Percentiles rank a stretch among this genome's conserved stretches.
Evolutionary conservation across 306 rosid species (phyloP).

Genomic region (Quercus cerris): DNA sequence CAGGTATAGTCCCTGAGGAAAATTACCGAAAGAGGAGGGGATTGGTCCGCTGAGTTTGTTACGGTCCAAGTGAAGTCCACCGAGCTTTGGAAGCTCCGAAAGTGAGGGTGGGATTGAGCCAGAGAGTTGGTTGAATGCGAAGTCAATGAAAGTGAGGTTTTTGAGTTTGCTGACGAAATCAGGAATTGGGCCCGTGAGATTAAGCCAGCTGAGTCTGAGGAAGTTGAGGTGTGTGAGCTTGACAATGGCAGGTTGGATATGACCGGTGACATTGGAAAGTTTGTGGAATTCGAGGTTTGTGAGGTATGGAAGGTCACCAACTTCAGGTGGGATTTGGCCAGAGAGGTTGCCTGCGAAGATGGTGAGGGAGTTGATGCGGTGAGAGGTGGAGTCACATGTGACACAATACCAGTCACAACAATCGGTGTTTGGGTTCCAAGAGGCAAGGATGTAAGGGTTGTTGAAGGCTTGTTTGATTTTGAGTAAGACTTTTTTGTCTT

Average conservation of each 20-base stretch:
- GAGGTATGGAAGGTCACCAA: constrained; percentile 68
- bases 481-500: constrained; percentile 70
- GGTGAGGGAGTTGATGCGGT: constrained; percentile 62
- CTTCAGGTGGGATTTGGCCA: constrained; percentile 53
- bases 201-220: constrained; percentile 48
- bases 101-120: constrained; percentile 67
- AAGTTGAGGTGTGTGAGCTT: constrained; percentile 49
- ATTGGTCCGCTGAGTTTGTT: constrained; percentile 47
- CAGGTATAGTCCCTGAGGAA: constrained; percentile 24
- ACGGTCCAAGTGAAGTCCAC: constrained; percentile 36
- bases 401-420: constrained; percentile 72
- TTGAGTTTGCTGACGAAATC: constrained; percentile 50
- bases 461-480: constrained; percentile 61
- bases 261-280: constrained; percentile 53
- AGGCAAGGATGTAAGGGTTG: constrained; percentile 56
- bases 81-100: constrained; percentile 31
- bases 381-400: constrained; percentile 42
- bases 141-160: constrained; percentile 40
- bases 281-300: constrained; percentile 50
- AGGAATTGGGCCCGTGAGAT: constrained; percentile 59
- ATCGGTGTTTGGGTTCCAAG: constrained; percentile 58
- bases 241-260: constrained; percentile 55
- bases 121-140: constrained; percentile 50
- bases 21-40: constrained; percentile 40
- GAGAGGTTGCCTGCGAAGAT: constrained; percentile 37